Conservation (phyloP, 164 flowering plant species). For the Liquidambar formosana region DNA sequence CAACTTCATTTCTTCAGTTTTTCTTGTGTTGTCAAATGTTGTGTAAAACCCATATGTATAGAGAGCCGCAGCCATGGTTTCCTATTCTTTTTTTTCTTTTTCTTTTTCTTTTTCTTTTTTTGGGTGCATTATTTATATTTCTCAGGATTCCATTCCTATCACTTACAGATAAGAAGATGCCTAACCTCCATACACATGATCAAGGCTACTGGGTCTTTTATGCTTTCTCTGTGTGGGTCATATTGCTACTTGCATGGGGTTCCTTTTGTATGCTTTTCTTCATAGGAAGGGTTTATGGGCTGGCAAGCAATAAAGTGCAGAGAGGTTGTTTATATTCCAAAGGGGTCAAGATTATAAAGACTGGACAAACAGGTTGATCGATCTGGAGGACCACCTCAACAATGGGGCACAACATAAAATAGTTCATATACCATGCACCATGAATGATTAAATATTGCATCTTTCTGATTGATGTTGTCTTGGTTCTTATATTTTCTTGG, state of each 20-base stretch:
- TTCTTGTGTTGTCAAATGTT: constrained; percentile 1
- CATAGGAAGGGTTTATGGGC: background rate
- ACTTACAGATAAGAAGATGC: constrained; percentile 23
- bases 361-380: too few species aligned
- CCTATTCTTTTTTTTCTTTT: background rate
- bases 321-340: too few species aligned
- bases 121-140: too few species aligned
- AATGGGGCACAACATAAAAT: too few species aligned
- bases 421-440: too few species aligned
- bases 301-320: background rate
- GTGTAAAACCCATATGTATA: constrained; percentile 6
- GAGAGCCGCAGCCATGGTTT: constrained; percentile 1
- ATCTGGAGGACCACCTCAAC: too few species aligned
- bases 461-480: too few species aligned
- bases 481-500: too few species aligned
- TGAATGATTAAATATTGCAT: too few species aligned
- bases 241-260: background rate
- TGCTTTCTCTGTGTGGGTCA: constrained; percentile 3
- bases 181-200: constrained; percentile 2
- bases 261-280: background rate
- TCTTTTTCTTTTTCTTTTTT: too few species aligned
- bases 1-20: constrained; percentile 30
- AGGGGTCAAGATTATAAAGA: background rate
- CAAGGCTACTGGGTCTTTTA: background rate
- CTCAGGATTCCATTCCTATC: constrained; percentile 21